Conservation (phyloP, 768 basidiomycete genomes). For the Termitomyces heimii region DNA sequence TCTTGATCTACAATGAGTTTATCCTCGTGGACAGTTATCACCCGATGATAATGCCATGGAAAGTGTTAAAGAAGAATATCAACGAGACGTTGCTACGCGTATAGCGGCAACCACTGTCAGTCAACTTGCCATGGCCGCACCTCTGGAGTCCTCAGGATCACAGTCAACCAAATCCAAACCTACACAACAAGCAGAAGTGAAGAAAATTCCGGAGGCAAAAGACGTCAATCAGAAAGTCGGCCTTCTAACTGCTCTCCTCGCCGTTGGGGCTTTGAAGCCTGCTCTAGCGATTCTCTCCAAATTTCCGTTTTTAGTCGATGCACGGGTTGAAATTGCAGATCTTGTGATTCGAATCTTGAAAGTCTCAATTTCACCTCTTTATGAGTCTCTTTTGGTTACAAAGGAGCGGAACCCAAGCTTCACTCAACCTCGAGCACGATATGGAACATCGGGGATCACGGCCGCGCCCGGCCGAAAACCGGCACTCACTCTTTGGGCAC, state of each 20-base stretch:
- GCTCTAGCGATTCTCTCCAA: constrained; percentile 74
- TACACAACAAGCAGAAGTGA: constrained; percentile 29
- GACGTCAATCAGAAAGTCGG: constrained; percentile 75
- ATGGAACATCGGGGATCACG: constrained; percentile 49
- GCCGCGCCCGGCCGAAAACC: constrained; percentile 53
- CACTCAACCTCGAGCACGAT: constrained; percentile 57
- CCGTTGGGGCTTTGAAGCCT: constrained; percentile 78
- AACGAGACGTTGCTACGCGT: constrained; percentile 54
- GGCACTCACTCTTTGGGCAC: constrained; percentile 69
- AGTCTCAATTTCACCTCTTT: constrained; percentile 64
- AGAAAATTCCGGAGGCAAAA: constrained; percentile 27
- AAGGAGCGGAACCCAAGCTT: constrained; percentile 63
- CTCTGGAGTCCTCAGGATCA: constrained; percentile 53
- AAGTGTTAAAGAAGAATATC: constrained; percentile 56
- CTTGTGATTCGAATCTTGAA: constrained; percentile 73
- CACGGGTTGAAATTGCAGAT: constrained; percentile 80
- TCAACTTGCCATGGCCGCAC: constrained; percentile 80
- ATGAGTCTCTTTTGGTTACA: constrained; percentile 42
- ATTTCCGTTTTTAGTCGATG: constrained; percentile 81
- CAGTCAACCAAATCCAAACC: constrained; percentile 32
- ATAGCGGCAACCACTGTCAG: constrained; percentile 67
- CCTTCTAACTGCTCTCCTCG: constrained; percentile 72
- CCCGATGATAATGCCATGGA: constrained; percentile 79
- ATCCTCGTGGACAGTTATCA: constrained; percentile 41
- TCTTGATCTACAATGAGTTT: background rate